Percentiles rank a stretch among this genome's conserved stretches.
Evolutionary conservation across 768 basidiomycete genomes (phyloP).

Genomic region (Leccinum truebloodii): DNA sequence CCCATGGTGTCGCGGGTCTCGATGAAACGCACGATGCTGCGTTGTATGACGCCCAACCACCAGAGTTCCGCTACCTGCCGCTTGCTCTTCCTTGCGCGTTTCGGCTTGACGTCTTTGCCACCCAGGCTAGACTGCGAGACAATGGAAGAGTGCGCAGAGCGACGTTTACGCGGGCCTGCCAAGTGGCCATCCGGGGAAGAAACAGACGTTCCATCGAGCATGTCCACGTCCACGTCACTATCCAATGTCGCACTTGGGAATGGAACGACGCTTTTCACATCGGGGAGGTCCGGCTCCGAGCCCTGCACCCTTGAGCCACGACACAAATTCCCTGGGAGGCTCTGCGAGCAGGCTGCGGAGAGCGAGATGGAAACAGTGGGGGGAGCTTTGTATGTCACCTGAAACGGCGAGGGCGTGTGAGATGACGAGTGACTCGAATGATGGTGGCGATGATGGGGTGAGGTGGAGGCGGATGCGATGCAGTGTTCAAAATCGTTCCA

Average conservation of each 20-base stretch:
- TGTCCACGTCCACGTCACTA: constrained; percentile 24
- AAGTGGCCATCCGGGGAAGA: constrained; percentile 1
- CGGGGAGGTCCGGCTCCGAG: constrained; percentile 26
- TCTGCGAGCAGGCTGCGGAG: constrained; percentile 35
- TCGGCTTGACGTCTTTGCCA: constrained; percentile 24
- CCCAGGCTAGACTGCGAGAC: constrained; percentile 20
- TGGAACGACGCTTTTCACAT: constrained; percentile 36
- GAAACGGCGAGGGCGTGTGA: constrained; percentile 20
- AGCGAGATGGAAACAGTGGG: constrained; percentile 42
- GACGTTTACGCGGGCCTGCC: constrained; percentile 31
- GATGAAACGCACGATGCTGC: constrained; percentile 33
- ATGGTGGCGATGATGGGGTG: constrained; percentile 9
- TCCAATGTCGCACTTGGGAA: constrained; percentile 36
- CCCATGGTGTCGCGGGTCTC: constrained; percentile 14
- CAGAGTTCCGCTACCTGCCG: constrained; percentile 36
- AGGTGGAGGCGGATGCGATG: not conserved
- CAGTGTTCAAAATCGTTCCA: constrained; percentile 11
- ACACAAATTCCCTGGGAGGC: not conserved
- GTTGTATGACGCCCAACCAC: constrained; percentile 39
- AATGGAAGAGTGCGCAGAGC: constrained; percentile 34
- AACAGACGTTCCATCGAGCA: constrained; percentile 30
- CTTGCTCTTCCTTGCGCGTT: constrained; percentile 34
- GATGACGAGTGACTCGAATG: not conserved
- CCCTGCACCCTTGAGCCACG: constrained; percentile 9
- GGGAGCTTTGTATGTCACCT: constrained; percentile 33